phyloP scores from a whole-genome alignment of 2,329 filamentous ascomycete species.

The Didymosphaeria variabile region DNA sequence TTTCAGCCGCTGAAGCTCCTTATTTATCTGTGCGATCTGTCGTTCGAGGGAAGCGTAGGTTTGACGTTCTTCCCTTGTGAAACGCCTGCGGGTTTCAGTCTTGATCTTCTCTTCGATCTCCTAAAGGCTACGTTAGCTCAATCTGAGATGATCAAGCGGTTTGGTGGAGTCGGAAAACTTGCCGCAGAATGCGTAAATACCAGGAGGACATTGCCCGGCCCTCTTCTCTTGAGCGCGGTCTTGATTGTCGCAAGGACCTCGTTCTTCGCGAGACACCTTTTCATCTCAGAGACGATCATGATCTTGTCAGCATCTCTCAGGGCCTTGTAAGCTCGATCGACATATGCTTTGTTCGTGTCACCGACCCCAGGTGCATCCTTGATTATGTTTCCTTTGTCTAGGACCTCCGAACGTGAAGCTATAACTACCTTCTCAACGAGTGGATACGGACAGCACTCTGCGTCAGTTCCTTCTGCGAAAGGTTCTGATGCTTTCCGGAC shows the following conservation, averaged over 20 bases:
- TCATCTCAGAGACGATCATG: neutral
- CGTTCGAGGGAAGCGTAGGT: neutral
- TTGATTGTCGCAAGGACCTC: neutral
- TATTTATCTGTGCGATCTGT: neutral
- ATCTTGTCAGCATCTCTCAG: neutral
- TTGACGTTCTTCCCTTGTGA: neutral
- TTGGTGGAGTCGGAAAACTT: neutral
- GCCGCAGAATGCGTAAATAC: neutral
- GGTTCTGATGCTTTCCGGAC: neutral
- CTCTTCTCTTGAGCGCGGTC: neutral
- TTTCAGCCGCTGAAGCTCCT: neutral
- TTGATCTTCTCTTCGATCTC: neutral
- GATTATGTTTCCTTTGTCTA: neutral
- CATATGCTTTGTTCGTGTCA: neutral
- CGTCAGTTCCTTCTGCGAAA: neutral
- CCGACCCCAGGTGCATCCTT: constrained; percentile 1
- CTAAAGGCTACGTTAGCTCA: neutral
- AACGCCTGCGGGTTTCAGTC: neutral
- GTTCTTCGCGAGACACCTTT: neutral
- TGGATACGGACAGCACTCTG: neutral
- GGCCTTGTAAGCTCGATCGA: neutral
- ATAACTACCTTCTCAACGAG: neutral
- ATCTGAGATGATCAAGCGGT: neutral
- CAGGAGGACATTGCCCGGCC: neutral
- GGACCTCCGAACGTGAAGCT: neutral